phyloP scores from a whole-genome alignment of 768 basidiomycete species.

The Suillus decipiens region DNA sequence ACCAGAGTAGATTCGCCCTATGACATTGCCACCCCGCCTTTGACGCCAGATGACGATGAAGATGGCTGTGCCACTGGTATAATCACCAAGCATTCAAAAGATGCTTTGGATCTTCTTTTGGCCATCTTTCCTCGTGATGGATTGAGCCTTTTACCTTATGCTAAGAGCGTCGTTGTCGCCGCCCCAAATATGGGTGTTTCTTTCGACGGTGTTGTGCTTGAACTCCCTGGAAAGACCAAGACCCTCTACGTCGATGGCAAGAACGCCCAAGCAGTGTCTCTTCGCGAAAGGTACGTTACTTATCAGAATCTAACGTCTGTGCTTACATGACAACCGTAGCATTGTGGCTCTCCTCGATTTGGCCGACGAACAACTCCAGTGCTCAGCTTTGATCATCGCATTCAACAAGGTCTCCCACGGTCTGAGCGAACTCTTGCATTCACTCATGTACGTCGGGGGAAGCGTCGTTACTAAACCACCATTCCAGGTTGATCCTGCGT shows the following conservation, averaged over 20 bases:
- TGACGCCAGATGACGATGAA: conserved; percentile 72
- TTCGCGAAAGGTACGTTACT: conserved; percentile 73
- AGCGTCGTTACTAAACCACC: conserved; percentile 80
- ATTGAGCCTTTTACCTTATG: conserved; percentile 64
- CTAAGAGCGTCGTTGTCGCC: conserved; percentile 74
- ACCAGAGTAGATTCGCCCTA: conserved; percentile 38
- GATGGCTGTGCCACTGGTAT: conserved; percentile 45
- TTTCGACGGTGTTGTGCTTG: conserved; percentile 80
- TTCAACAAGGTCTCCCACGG: conserved; percentile 72
- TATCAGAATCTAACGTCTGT: conserved; percentile 13
- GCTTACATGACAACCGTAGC: conserved; percentile 37
- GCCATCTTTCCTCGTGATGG: conserved; percentile 77
- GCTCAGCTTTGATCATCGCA: conserved; percentile 76
- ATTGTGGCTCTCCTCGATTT: conserved; percentile 87
- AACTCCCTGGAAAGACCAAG: conserved; percentile 67
- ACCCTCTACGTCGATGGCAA: conserved; percentile 87
- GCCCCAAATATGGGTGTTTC: conserved; percentile 65
- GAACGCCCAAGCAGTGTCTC: conserved; percentile 73
- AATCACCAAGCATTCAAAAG: conserved; percentile 49
- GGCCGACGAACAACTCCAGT: conserved; percentile 81
- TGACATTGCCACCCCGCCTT: conserved; percentile 67
- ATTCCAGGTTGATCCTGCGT: conserved; percentile 73
- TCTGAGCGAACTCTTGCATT: conserved; percentile 77
- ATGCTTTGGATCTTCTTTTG: conserved; percentile 78
- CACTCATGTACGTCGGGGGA: conserved; percentile 92